These are phyloP conservation scores for Iberis amara DNA, from an alignment of 441 rosid species.

Conservation along the genomic window DNA sequence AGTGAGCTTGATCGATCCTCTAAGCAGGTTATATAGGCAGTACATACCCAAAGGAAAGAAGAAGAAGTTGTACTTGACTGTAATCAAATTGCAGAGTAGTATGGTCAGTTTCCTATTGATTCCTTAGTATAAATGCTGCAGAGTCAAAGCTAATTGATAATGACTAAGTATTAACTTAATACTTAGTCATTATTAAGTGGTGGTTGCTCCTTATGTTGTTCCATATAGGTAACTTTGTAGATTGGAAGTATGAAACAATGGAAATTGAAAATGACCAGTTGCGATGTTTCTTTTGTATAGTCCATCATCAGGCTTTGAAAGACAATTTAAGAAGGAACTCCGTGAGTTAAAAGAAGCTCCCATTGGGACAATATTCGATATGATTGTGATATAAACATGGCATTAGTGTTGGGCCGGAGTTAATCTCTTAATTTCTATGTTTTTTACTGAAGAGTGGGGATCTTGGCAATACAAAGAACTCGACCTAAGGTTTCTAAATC, in stretches of 20 bases:
- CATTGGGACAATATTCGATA: slow-evolving; percentile 43
- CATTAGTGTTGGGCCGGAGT: no score
- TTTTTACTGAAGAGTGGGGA: slow-evolving; percentile 73
- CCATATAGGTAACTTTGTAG: slow-evolving; percentile 64
- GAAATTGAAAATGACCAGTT: slow-evolving; percentile 9
- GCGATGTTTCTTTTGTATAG: slow-evolving; percentile 32
- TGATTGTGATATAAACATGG: slow-evolving; percentile 15
- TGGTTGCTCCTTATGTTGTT: slow-evolving; percentile 91
- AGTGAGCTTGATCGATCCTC: background rate
- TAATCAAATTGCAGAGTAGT: slow-evolving; percentile 73
- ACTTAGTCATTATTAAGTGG: no score
- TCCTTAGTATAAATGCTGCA: slow-evolving; percentile 27
- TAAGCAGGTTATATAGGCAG: slow-evolving; percentile 66
- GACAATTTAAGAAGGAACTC: slow-evolving; percentile 50
- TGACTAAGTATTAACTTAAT: slow-evolving; percentile 42
- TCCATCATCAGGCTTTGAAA: slow-evolving; percentile 76
- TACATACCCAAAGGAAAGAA: slow-evolving; percentile 65
- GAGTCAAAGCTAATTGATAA: slow-evolving; percentile 60
- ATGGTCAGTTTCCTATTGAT: slow-evolving; percentile 40
- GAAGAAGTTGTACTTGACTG: slow-evolving; percentile 87
- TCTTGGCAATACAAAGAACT: slow-evolving; percentile 78
- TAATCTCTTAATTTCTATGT: no score
- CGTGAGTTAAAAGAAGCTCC: slow-evolving; percentile 71
- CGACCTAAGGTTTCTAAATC: slow-evolving; percentile 45
- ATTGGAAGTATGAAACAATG: slow-evolving; percentile 10